Percentiles rank a stretch among this genome's conserved stretches.
These are phyloP conservation scores for Ilex aquifolium DNA, from an alignment of 257 asterid species.

Conservation along the genomic window DNA sequence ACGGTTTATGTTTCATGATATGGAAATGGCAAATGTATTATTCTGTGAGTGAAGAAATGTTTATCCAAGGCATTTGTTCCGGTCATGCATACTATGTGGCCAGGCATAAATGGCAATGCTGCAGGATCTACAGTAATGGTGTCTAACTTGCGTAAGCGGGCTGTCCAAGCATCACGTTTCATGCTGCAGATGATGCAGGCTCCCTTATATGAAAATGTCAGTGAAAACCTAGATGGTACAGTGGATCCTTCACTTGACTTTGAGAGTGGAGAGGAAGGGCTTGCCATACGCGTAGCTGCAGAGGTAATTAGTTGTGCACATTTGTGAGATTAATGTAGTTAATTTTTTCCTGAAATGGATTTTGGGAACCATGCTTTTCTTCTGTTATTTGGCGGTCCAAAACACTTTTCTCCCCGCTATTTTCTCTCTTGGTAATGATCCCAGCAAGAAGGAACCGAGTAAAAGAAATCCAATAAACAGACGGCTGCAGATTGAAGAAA, in stretches of 20 bases:
- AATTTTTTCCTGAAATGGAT: too few relatives aligned
- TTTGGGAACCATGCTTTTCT: too few relatives aligned
- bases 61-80: constrained; percentile 74
- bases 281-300: constrained; percentile 70
- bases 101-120: constrained; percentile 65
- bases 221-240: constrained; percentile 25
- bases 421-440: too few relatives aligned
- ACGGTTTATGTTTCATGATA: background rate
- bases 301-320: constrained; percentile 50
- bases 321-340: too few relatives aligned
- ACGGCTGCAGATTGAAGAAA: too few relatives aligned
- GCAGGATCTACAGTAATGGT: constrained; percentile 51
- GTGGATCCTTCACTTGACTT: constrained; percentile 32
- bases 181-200: constrained; percentile 95
- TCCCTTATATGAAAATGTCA: constrained; percentile 44
- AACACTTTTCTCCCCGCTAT: too few relatives aligned
- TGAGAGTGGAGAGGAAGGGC: constrained; percentile 89
- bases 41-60: constrained; percentile 55
- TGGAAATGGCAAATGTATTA: background rate
- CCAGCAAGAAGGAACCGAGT: too few relatives aligned
- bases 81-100: constrained; percentile 85
- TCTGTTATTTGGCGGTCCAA: too few relatives aligned
- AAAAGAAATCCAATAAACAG: too few relatives aligned
- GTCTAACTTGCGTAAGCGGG: constrained; percentile 81
- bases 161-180: constrained; percentile 87